Evolutionary conservation across 2,329 filamentous ascomycete genomes (phyloP).

Genomic region (Aspergillus hiratsukae): DNA sequence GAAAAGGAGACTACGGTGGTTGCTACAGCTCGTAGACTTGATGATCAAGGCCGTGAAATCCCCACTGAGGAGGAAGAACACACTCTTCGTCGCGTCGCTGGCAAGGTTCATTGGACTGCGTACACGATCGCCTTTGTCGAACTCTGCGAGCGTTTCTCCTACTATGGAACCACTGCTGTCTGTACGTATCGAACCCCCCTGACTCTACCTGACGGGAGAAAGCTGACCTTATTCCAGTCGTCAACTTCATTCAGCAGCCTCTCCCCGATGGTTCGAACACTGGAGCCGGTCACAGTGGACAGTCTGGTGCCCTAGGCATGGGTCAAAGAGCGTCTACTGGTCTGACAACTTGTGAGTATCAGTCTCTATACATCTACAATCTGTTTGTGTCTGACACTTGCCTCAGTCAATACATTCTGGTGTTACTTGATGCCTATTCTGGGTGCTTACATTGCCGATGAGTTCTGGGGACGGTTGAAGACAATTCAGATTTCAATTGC

Average conservation of each 20-base stretch:
- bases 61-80: constrained; percentile 33
- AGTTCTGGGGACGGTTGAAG: constrained; percentile 64
- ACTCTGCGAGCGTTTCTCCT: constrained; percentile 71
- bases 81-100: constrained; percentile 34
- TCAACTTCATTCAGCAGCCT: constrained; percentile 59
- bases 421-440: constrained; percentile 58
- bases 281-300: constrained; percentile 37
- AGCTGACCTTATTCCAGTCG: constrained; percentile 37
- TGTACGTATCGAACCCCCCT: constrained; percentile 44
- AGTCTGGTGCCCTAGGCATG: constrained; percentile 54
- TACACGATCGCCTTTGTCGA: constrained; percentile 71
- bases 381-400: background rate
- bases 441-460: constrained; percentile 63
- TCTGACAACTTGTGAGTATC: constrained; percentile 42
- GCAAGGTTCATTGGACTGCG: constrained; percentile 56
- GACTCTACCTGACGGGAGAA: background rate
- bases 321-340: constrained; percentile 55
- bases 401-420: constrained; percentile 57
- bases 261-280: constrained; percentile 53
- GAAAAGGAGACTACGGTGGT: constrained; percentile 7
- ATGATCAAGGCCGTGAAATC: constrained; percentile 8
- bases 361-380: background rate
- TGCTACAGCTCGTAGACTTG: background rate
- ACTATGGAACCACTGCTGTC: constrained; percentile 67
- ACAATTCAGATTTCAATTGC: constrained; percentile 65